A percentile compares a stretch with the other conserved stretches of the same genome.
Conservation (phyloP, 768 basidiomycete genomes). For the Tubosaeta sp. region DNA sequence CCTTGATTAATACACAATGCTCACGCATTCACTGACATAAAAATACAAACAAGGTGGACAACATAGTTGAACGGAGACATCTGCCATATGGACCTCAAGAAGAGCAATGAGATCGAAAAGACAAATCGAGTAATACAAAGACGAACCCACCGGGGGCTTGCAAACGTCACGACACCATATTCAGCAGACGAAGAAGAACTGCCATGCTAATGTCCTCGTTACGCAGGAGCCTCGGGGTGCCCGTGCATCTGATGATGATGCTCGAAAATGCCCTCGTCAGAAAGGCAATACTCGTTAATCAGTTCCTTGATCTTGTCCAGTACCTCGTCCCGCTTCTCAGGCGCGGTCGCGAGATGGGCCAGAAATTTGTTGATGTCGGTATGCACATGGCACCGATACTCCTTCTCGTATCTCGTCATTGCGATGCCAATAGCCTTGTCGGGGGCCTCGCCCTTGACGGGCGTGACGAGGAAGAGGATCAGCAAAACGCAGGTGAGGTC, state of each 20-base stretch:
- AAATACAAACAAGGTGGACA: too few relatives aligned
- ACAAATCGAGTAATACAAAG: not conserved
- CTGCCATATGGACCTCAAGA: too few relatives aligned
- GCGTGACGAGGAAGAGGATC: not conserved
- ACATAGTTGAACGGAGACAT: too few relatives aligned
- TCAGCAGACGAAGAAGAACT: not conserved
- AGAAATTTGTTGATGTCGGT: not conserved
- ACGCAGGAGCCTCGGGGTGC: too few relatives aligned
- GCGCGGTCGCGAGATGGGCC: not conserved
- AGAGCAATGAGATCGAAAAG: not conserved
- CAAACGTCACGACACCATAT: not conserved
- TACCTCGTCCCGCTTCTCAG: not conserved
- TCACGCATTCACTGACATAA: too few relatives aligned
- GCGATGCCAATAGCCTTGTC: not conserved
- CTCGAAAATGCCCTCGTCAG: not conserved
- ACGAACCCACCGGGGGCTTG: not conserved
- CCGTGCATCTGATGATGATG: too few relatives aligned
- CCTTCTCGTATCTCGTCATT: not conserved
- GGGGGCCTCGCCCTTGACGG: not conserved
- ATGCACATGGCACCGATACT: not conserved
- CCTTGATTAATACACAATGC: too few relatives aligned
- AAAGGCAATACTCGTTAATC: not conserved
- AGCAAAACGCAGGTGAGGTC: constrained; percentile 4
- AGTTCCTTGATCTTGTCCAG: not conserved
- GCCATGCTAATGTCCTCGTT: too few relatives aligned